Base-by-base conservation (phyloP, 768 basidiomycete genomes). In the Termitomyces sp. region DNA sequence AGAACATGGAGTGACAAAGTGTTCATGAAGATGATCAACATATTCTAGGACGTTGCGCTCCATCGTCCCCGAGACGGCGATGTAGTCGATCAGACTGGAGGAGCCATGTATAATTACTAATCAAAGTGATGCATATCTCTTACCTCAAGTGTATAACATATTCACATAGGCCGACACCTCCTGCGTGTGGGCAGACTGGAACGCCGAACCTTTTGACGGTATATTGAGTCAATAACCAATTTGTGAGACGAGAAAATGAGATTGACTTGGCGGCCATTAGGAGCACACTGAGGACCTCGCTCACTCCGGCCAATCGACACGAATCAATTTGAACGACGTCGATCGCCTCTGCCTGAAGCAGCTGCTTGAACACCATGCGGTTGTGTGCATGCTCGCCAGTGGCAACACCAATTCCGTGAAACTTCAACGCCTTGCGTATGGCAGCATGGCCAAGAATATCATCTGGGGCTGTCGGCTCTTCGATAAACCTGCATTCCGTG, bases 321-420 rank as follows among this genome's bases (percentile, higher is more conserved):
- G 92, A 91, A 73, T 98, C 95, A 65, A 98, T 94, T 68, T 98
- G 95, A 62, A 85, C 88, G 28, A 97, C 95, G 65, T 98, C 95
- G 67, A 98, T 93, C 4, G 95, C 94, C 30, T 92, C 85, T 0
- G 86, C 86, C 65, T 94, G 92, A 13, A 98, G 78, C 7, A 97
- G 78, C 69, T 96, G 95, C 74, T 96, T 96, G 82, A 96, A 96
- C n/a, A 90, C 81, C 80, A 95, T 92, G 51, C 90, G 82, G 71
- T 96, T 96, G 70, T 97, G 93, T 1, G 91, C 93, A 64, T 96
- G 94, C 74, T 97, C 94, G 28, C 93, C 94, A 0, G 94, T 96
- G 3, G 94, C 93, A 40, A 96, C 93, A 32, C 92, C 91, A 60
- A 96, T 94, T 0, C 87, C 87, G 66, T 87, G 71, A 8, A 86